Evolutionary conservation across 1,139 yeast species (phyloP), one percentile per base, ranked within the genome.

Genomic region (Candida glucosophila): DNA sequence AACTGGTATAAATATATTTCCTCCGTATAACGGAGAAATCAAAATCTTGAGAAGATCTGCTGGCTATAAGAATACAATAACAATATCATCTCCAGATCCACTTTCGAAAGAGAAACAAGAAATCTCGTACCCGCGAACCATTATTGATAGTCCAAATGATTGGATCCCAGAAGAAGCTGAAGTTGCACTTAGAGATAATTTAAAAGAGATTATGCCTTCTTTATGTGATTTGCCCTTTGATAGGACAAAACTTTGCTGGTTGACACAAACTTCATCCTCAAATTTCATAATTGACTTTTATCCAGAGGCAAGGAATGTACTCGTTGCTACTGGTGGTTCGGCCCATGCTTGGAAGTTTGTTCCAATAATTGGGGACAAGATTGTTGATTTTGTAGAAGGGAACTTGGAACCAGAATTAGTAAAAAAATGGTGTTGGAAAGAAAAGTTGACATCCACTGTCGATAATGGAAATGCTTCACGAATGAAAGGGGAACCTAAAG

Each of bases 261-360:
- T 55, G 23, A 55, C 62, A 9, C 65, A 60, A 29, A 54, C 67
- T 7, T 47, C 52, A 16, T 45, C 51, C 29, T 45, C 53, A 22
- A 56, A 58, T 29, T 59, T 50, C 35, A 41, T 59, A 19, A 42
- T 50, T 30, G 62, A 53, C 28, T 46, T 38, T 34, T 53, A 45
- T 25, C 67, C 67, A 4, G 39, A 38, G 2, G 38, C 41, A 19
- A 34, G 47, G 17, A 47, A 49, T 17, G 39, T 60, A 8, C 42
- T 59, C 24, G 44, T 61, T 14, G 59, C 60, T 5, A 46, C 56
- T 29, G 67, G 67, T 23, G 68, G 65, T 1, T 52, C 58, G 10
- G 64, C 63, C 5, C 64, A 57, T 33, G 52, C 50, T 5, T 48
- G 47, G 37, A 47, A 48, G 35, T 44, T 47, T 40, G 28, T 38